Base-by-base conservation (phyloP, 1,139 yeast species). In the Pichiaceae sp. region DNA sequence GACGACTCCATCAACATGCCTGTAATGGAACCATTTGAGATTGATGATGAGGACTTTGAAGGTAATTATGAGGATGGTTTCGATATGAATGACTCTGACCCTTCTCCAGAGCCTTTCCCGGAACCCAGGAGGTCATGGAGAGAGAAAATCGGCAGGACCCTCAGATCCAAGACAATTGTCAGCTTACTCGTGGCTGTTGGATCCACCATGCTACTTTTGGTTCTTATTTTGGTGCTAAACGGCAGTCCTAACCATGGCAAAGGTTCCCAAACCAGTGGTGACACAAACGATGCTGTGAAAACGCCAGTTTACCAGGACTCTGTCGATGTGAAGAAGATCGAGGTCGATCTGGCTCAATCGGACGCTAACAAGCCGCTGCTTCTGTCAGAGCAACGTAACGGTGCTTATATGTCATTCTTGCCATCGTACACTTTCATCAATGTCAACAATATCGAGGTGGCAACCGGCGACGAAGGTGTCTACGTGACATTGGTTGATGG, bases 331-430 rank as follows among this genome's bases (percentile, higher is more conserved):
- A n/a, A n/a, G n/a, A n/a, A n/a, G n/a, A n/a, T n/a, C n/a, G n/a
- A n/a, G n/a, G n/a, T n/a, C n/a, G n/a, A n/a, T n/a, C n/a, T n/a
- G n/a, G n/a, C n/a, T n/a, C n/a, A n/a, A n/a, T n/a, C n/a, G n/a
- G n/a, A n/a, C n/a, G n/a, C n/a, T n/a, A n/a, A n/a, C n/a, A 40
- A 38, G 33, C 40, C 39, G 21, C 42, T 62, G 38, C 44, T 56
- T 3, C 38, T 63, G 39, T 40, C 43, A 1, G 63, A 54, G 15
- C 41, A 52, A 24, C 47, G 61, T 39, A 35, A 42, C 35, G 65
- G 65, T 1, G 35, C 38, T 3, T 60, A 57, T 23, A 47, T 48
- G 27, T 54, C 52, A 1, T 53, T 47, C 38, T 42, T 49, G 3
- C 35, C 46, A 29, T 36, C 15, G 16, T 26, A 31, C 4, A 25